Evolutionary conservation across 768 basidiomycete species (phyloP).

Genomic region (Lepiota venenata): DNA sequence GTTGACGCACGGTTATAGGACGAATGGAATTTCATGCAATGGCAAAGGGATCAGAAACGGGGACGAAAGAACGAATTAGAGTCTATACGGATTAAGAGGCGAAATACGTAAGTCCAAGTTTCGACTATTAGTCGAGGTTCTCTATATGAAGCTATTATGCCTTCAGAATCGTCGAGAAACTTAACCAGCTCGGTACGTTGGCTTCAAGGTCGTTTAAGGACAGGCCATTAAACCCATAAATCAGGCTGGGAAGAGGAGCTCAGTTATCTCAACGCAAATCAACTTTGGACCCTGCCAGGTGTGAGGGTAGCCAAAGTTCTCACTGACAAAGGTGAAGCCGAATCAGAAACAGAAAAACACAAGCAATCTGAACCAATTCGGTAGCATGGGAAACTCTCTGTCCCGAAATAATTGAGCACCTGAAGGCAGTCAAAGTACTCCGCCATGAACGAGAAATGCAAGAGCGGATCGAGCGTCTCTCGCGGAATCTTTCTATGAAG

Average conservation of each 20-base stretch:
- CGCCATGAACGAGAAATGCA: conserved; percentile 10
- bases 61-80: conserved; percentile 12
- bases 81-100: conserved; percentile 11
- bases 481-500: neutral
- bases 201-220: neutral
- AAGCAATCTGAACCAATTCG: neutral
- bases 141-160: neutral
- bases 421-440: conserved; percentile 7
- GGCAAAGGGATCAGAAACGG: conserved; percentile 2
- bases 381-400: conserved; percentile 24
- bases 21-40: neutral
- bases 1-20: neutral
- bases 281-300: conserved; percentile 16
- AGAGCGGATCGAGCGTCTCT: neutral
- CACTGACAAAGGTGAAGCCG: conserved; percentile 20
- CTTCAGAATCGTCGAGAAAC: conserved; percentile 15
- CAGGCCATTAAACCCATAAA: neutral
- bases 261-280: neutral
- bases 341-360: neutral
- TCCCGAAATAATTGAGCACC: conserved; percentile 16
- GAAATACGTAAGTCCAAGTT: conserved; percentile 13
- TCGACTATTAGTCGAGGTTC: neutral
- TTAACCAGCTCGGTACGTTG: conserved; percentile 13
- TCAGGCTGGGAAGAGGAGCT: conserved; percentile 11
- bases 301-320: conserved; percentile 16